These are phyloP conservation scores for Galium porrigens DNA, from an alignment of 305 asterid genomes.

Conservation along the genomic window DNA sequence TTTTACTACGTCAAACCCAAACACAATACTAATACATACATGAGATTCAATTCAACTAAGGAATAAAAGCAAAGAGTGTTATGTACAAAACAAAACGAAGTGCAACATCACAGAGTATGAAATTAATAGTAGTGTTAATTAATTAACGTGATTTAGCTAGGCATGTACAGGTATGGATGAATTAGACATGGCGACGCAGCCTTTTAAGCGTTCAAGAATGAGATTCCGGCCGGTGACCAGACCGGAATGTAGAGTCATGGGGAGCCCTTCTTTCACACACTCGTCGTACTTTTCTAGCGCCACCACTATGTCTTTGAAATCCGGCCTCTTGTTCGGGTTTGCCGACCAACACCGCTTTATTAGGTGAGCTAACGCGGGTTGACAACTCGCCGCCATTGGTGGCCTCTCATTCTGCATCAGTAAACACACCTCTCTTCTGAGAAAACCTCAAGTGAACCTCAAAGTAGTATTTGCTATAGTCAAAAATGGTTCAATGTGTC, in stretches of 20 bases:
- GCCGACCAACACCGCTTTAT: slow-evolving; percentile 77
- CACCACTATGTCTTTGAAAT: slow-evolving; percentile 53
- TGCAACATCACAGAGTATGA: neutral
- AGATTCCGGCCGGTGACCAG: slow-evolving; percentile 34
- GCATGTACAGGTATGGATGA: slow-evolving; percentile 59
- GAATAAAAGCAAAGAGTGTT: neutral
- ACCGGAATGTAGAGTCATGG: slow-evolving; percentile 48
- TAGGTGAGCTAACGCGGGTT: slow-evolving; percentile 65
- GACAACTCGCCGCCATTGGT: slow-evolving; percentile 71
- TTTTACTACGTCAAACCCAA: neutral
- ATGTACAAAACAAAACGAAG: neutral
- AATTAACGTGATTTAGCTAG: slow-evolving; percentile 14
- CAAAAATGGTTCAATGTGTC: no score
- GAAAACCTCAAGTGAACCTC: no score
- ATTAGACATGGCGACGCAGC: slow-evolving; percentile 43
- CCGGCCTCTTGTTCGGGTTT: slow-evolving; percentile 70
- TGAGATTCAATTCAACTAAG: neutral
- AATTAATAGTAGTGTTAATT: slow-evolving; percentile 3
- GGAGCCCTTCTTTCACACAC: slow-evolving; percentile 66
- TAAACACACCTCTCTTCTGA: neutral
- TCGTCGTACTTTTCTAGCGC: slow-evolving; percentile 64
- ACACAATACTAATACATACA: neutral
- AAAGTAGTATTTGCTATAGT: no score
- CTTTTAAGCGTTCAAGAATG: slow-evolving; percentile 55
- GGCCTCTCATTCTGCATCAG: slow-evolving; percentile 65